Evolutionary conservation across 305 asterid genomes (phyloP).

Genomic region (Striga hermonthica): DNA sequence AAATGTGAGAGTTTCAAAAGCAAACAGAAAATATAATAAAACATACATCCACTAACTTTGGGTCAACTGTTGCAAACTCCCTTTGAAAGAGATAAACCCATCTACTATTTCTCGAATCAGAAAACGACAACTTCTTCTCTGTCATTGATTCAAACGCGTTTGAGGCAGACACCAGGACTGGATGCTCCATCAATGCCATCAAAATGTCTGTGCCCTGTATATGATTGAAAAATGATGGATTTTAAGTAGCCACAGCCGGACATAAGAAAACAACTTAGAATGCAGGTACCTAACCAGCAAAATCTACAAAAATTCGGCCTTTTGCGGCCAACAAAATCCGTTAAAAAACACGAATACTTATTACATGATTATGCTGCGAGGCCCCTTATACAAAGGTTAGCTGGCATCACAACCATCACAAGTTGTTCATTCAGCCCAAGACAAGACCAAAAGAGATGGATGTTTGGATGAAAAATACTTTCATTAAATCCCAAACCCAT

Average conservation of each 20-base stretch:
- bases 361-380: too few relatives aligned
- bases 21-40: conserved; percentile 22
- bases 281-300: too few relatives aligned
- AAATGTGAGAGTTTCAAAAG: conserved; percentile 19
- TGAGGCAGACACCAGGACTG: conserved; percentile 62
- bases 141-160: conserved; percentile 45
- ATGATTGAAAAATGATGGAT: conserved; percentile 22
- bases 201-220: conserved; percentile 57
- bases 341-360: too few relatives aligned
- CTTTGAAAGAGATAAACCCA: conserved; percentile 79
- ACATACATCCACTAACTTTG: conserved; percentile 71
- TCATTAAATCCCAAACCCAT: neutral
- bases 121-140: conserved; percentile 56
- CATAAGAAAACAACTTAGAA: neutral
- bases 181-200: conserved; percentile 71
- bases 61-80: conserved; percentile 90
- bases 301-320: too few relatives aligned
- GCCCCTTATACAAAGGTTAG: too few relatives aligned
- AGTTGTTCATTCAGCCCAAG: too few relatives aligned
- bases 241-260: conserved; percentile 13
- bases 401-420: too few relatives aligned
- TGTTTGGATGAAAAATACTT: too few relatives aligned
- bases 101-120: conserved; percentile 41
- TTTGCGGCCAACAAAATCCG: too few relatives aligned
- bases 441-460: too few relatives aligned